phyloP scores from a whole-genome alignment of 2,329 filamentous ascomycete genomes.

The Aspergillus calidoustus region DNA sequence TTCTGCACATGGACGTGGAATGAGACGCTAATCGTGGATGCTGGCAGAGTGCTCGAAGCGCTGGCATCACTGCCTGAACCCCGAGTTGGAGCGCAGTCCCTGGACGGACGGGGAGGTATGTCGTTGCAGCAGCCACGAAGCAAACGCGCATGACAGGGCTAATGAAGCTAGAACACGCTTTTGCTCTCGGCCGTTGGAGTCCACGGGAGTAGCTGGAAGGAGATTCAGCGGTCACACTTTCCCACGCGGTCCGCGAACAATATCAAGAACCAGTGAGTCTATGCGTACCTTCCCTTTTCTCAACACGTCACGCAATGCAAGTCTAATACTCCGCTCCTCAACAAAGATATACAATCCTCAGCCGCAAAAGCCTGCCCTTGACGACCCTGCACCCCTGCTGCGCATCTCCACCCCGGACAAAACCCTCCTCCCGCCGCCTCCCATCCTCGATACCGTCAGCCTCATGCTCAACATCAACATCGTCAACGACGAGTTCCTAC shows the following conservation, averaged over 20 bases:
- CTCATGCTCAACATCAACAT: too few relatives aligned
- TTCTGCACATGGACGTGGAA: background rate
- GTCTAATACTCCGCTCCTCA: background rate
- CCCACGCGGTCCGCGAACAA: constrained; percentile 18
- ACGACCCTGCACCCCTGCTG: constrained; percentile 3
- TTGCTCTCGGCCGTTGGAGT: constrained; percentile 10
- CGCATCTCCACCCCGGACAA: background rate
- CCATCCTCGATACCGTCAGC: too few relatives aligned
- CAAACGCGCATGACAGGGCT: too few relatives aligned
- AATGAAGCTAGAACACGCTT: constrained; percentile 8
- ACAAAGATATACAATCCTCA: constrained; percentile 15
- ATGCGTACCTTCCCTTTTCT: too few relatives aligned
- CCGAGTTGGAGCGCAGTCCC: constrained; percentile 17
- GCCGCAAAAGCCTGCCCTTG: background rate
- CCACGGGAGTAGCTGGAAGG: constrained; percentile 19
- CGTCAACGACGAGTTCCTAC: too few relatives aligned
- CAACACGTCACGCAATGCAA: background rate
- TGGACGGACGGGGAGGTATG: constrained; percentile 17
- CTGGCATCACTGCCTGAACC: constrained; percentile 20
- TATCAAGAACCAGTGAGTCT: constrained; percentile 18
- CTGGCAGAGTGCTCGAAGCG: constrained; percentile 17
- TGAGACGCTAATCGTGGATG: background rate
- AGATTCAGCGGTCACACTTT: constrained; percentile 18
- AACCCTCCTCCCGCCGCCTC: background rate
- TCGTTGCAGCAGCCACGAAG: background rate